Base-by-base conservation (phyloP, 208 protist species). In the Acanthamoeba royreba region DNA sequence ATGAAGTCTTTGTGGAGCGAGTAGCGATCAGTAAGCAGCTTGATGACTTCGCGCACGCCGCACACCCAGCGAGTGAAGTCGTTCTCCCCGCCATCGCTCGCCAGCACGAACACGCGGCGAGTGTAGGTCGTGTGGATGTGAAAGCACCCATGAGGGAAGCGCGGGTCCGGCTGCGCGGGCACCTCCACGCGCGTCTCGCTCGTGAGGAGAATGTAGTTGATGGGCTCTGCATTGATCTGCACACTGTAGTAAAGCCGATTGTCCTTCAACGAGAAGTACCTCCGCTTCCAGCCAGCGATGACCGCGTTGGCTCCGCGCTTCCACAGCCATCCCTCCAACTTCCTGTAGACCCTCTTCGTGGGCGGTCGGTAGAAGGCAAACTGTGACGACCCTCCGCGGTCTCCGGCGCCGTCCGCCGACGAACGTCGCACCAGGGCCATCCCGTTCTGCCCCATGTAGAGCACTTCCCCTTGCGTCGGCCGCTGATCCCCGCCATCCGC, bases 151-250 rank as follows among this genome's bases (percentile, higher is more conserved):
- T 89, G 38, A 38, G 81, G 46, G 81, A 63, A 89, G 47, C 81
- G 46, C 42, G 53, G 81, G 28, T 55, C 81, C 25, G 40, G 33
- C 11, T 89, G 49, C 17, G 45, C 9, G 22, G 46, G 45, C 42
- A 53, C 35, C 31, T 89, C 53, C 1, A 89, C 25, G 7, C 40
- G 3, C 0, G 81, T 61, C 11, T 9, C 81, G 25, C 46, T 22
- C 7, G 81, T 31, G 13, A 89, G 81, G 25, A 89, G 81, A 35
- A 89, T 89, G 38, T 89, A 89, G 81, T 89, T 89, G 81, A 89
- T 89, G 4, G 81, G 49, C 8, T 89, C 81, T 31, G 81, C 81
- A 17, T 61, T 13, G 8, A 43, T 13, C 11, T 53, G 22, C 5
- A 17, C n/a, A 31, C 81, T 61, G 53, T 89, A 89, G 53, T 89